Evolutionary conservation across 208 protist genomes (phyloP).

Genomic region (Trypanosoma boissoni): DNA sequence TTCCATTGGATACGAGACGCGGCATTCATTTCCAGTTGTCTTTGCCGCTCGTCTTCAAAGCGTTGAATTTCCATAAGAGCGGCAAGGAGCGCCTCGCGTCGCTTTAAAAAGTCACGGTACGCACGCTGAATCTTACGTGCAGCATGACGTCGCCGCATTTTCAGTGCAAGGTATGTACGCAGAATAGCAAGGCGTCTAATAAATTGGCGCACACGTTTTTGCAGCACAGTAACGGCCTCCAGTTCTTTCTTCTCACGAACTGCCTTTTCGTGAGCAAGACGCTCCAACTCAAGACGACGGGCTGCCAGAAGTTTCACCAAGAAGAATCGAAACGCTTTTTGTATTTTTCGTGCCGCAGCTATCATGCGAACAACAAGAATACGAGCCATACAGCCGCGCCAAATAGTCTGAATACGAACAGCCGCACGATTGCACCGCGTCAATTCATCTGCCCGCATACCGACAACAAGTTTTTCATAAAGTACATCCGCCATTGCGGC

Average conservation of each 20-base stretch:
- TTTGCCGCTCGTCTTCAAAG: slow-evolving; percentile 52
- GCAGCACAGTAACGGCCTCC: slow-evolving; percentile 51
- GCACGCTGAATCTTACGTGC: slow-evolving; percentile 76
- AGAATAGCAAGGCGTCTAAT: slow-evolving; percentile 58
- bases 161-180: slow-evolving; percentile 44
- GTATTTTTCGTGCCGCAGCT: slow-evolving; percentile 41
- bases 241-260: slow-evolving; percentile 41
- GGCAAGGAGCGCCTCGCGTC: slow-evolving; percentile 37
- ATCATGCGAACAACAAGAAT: slow-evolving; percentile 51
- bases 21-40: slow-evolving; percentile 46
- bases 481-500: slow-evolving; percentile 54
- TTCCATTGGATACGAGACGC: slow-evolving; percentile 65
- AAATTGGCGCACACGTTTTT: slow-evolving; percentile 69
- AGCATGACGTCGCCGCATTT: slow-evolving; percentile 51
- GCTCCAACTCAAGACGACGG: slow-evolving; percentile 37
- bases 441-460: slow-evolving; percentile 66
- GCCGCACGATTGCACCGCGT: slow-evolving; percentile 51
- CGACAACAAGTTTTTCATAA: slow-evolving; percentile 67
- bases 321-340: slow-evolving; percentile 54
- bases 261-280: slow-evolving; percentile 25
- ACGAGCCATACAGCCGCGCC: slow-evolving; percentile 71
- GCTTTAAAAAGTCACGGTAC: slow-evolving; percentile 55
- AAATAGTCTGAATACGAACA: slow-evolving; percentile 67
- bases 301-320: slow-evolving; percentile 40
- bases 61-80: slow-evolving; percentile 60